Conservation (phyloP, 768 basidiomycete genomes). For the Neoboletus brunneissimus region DNA sequence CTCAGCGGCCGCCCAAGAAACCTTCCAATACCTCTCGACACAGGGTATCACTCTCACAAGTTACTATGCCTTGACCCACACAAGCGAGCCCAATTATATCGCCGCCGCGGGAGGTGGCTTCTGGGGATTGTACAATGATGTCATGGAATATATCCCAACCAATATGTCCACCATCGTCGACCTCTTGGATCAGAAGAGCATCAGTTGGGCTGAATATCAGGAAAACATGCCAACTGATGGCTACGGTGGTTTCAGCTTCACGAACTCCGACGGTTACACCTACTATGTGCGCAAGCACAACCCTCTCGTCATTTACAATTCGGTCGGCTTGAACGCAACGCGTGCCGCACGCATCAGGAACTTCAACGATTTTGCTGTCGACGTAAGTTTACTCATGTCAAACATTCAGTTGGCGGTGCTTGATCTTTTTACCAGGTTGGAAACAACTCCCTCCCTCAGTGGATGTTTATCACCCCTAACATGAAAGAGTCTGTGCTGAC, state of each 20-base stretch:
- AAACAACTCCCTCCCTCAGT: conserved; percentile 50
- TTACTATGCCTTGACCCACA: conserved; percentile 50
- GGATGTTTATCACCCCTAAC: conserved; percentile 62
- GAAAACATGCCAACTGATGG: conserved; percentile 54
- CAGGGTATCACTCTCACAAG: conserved; percentile 50
- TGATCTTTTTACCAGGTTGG: conserved; percentile 19
- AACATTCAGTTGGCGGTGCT: neutral
- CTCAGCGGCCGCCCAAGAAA: conserved; percentile 24
- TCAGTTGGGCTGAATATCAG: conserved; percentile 61
- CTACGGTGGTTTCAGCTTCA: conserved; percentile 39
- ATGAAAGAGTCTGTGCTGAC: conserved; percentile 27
- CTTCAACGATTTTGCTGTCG: conserved; percentile 60
- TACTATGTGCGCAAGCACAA: conserved; percentile 57
- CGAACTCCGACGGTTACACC: conserved; percentile 33
- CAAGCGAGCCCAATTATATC: conserved; percentile 58
- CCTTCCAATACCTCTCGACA: conserved; percentile 39
- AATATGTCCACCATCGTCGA: conserved; percentile 61
- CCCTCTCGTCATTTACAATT: conserved; percentile 50
- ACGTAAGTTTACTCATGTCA: conserved; percentile 31
- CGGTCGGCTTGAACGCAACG: conserved; percentile 38
- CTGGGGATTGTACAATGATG: conserved; percentile 47
- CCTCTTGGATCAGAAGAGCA: conserved; percentile 51
- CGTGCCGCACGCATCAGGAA: conserved; percentile 49
- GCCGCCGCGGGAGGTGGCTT: conserved; percentile 50
- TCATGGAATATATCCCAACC: conserved; percentile 30